Base-by-base conservation (phyloP, 306 rosid genomes). In the Delonix regia region DNA sequence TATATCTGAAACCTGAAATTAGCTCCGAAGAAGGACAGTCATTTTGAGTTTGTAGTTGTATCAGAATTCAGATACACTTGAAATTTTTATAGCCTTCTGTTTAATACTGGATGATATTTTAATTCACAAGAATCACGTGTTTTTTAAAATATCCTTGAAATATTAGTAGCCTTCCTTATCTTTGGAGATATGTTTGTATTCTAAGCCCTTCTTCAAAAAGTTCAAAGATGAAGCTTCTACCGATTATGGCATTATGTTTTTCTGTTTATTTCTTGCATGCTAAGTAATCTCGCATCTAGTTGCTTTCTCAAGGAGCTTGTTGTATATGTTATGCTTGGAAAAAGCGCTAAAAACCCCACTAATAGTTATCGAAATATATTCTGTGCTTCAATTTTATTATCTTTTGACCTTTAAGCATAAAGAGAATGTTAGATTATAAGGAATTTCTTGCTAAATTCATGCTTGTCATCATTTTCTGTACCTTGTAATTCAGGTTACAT, bases 21-120 rank as follows among this genome's bases (percentile, higher is more conserved):
- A 74, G 72, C 57, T 85, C 61, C 51, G 48, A 10, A 56, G 42
- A 80, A 55, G 33, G 14, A 47, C 49, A 59, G 66, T 70, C 63
- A 57, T 61, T 78, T 85, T 48, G 44, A 10, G 49, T 14, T 56
- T 60, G 27, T 63, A 39, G 49, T 41, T 18, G 27, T 70, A 33
- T 18, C 24, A 49, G 19, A 39, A 11, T 66, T 10, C 34, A 66
- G 3, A 19, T 48, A 49, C 4, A 28, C 45, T 21, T 28, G 28
- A 48, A 49, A 49, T 48, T 47, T 49, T 28, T 30, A 12, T 28
- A 10, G 28, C 47, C 42, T 36, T 81, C 27, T 33, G 61, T 49
- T 72, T 5, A 14, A 28, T 18, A 13, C 19, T 14, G 9, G 80
- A 38, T 73, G 73, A 22, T 71, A 19, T 71, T 65, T 19, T 75